Evolutionary conservation across 2,329 filamentous ascomycete genomes (phyloP), one percentile per base, ranked within the genome.

Genomic region (Boeremia exigua): DNA sequence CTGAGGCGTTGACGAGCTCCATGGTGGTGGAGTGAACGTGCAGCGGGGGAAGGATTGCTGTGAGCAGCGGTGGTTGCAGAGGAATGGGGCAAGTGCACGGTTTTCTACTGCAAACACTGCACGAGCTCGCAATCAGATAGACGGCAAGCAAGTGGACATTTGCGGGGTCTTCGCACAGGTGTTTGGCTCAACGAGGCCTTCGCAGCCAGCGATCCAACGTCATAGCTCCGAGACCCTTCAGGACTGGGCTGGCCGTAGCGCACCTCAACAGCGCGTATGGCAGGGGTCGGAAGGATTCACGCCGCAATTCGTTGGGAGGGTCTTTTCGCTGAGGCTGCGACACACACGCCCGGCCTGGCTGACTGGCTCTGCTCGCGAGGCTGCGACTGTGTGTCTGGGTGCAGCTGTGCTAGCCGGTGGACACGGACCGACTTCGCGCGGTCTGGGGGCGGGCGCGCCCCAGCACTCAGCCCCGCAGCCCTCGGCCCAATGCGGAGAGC

Each of bases 1-100:
- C 72, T 33, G 80, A 79, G 38, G 74, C 69, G 58, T 77, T 71
- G 71, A 80, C 81, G 65, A 80, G 69, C 52, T 71, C 68, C 72
- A 72, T 74, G 62, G 61, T 67, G 58, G 58, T 51, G 45, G 46
- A 52, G 44, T 57, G 54, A 47, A 53, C 43, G 33, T 37, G 54
- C 48, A 56, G 58, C 42, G 47, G 55, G 36, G 48, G 37, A 25
- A 49, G 36, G 63, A 60, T 59, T 62, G 61, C 61, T 63, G 48
- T 60, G 49, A 43, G 56, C 49, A 47, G 47, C 57, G 49, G 56
- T 56, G 51, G 51, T 36, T 56, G 58, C 58, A 60, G 51, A 46
- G 34, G 38, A 30, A 45, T 39, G 27, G 40, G 30, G 38, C 52
- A 46, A 37, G 44, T 37, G 55, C 55, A 49, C 58, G 47, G 47